phyloP scores from a whole-genome alignment of 495 filamentous ascomycete species.

The Penicillium paradoxum region DNA sequence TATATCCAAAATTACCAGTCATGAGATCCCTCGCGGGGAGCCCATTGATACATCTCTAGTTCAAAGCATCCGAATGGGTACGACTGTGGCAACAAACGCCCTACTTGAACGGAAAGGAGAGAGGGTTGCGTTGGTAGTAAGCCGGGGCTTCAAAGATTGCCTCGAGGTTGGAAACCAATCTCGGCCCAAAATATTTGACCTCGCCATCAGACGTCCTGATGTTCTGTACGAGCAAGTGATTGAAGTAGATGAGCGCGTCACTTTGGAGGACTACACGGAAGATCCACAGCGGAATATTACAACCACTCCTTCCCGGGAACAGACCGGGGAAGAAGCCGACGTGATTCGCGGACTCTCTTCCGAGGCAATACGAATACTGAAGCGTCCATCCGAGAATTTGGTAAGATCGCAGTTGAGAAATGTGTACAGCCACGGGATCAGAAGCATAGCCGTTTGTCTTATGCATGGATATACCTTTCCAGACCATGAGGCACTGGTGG shows the following conservation, averaged over 20 bases:
- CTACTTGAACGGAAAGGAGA: conserved; percentile 88
- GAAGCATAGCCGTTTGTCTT: conserved; percentile 43
- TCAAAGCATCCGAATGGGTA: conserved; percentile 77
- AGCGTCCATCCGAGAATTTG: conserved; percentile 14
- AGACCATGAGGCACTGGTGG: conserved; percentile 33
- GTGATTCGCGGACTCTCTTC: conserved; percentile 22
- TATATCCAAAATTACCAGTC: conserved; percentile 64
- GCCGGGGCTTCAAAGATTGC: conserved; percentile 82
- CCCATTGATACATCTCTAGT: conserved; percentile 72
- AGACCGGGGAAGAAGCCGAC: background rate
- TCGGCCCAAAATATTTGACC: conserved; percentile 68
- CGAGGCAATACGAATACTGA: conserved; percentile 42
- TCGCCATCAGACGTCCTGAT: conserved; percentile 66
- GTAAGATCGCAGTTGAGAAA: conserved; percentile 32
- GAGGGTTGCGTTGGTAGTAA: conserved; percentile 77
- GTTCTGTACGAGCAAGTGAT: conserved; percentile 66
- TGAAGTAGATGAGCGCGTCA: conserved; percentile 76
- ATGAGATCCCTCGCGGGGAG: conserved; percentile 70
- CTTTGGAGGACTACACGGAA: conserved; percentile 56
- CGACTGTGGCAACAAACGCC: conserved; percentile 78
- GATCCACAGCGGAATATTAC: conserved; percentile 22
- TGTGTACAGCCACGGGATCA: conserved; percentile 33
- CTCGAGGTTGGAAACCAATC: conserved; percentile 76
- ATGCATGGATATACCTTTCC: conserved; percentile 47
- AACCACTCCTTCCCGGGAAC: conserved; percentile 1